Evolutionary conservation across 140 eudicot genomes (phyloP), one percentile per base, ranked within the genome.

Genomic region (Flaveria floridana): DNA sequence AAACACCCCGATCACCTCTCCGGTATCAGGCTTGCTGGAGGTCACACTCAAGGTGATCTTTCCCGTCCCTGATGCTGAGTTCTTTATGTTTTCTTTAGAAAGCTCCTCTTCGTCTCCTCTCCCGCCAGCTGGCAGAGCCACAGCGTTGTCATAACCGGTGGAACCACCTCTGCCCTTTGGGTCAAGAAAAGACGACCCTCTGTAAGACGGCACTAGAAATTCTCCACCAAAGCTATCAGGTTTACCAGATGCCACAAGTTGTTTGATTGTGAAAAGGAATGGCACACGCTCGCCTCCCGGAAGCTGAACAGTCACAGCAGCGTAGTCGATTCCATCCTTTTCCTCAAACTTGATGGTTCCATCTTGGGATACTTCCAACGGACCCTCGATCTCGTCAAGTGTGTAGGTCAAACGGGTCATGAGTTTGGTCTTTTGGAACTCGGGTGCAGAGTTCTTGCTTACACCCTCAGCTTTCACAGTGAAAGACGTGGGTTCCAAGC

Each of bases 81-180:
- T 92, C 92, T 92, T 92, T 57, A 75, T 77, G 68, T 92, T 92
- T 82, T 92, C 98, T 80, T 92, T 92, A 74, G 19, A 41, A 1
- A 92, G 89, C 81, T 92, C 98, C 87, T 92, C 98, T 66, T 92
- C 96, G 12, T 92, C 98, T 72, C 98, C 98, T 66, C 98, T 84
- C n/a, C 98, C 98, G 34, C 98, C 98, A 13, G 98, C 98, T 13
- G 98, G 98, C 87, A 92, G 70, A 16, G 98, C 98, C n/a, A 89
- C 98, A 0, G 98, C 98, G n/a, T 87, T 92, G 70, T 92, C 98
- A 58, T 92, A 92, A 15, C 98, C 98, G 2, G 98, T 92, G 53
- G 98, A 92, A 0, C 98, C 98, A 81, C 98, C 98, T 71, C 98
- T 68, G 41, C 98, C 98, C 90, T 92, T 89, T 74, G 98, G 97